phyloP scores from a whole-genome alignment of 108 stramenopile species.

The Nannochloropsis oceanica region DNA sequence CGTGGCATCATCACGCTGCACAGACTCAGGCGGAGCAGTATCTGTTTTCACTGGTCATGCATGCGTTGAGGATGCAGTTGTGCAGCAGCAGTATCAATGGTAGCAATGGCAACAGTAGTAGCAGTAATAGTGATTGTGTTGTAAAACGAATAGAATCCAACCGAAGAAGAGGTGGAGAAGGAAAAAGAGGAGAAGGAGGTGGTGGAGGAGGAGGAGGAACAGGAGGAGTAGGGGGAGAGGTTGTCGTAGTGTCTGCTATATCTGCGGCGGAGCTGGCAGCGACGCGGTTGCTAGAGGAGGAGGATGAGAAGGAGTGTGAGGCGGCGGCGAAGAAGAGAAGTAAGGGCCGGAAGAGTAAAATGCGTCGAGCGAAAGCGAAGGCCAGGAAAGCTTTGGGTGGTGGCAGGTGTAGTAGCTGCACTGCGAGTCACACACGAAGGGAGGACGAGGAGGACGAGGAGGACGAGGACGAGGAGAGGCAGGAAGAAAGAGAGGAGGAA shows the following conservation, averaged over 20 bases:
- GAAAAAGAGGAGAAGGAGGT: background rate
- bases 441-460: background rate
- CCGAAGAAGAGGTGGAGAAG: background rate
- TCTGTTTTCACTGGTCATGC: constrained; percentile 12
- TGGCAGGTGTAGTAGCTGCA: background rate
- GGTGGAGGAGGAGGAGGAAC: background rate
- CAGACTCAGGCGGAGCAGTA: constrained; percentile 22
- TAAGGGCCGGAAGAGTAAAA: background rate
- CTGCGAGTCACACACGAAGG: background rate
- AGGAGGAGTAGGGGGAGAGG: background rate
- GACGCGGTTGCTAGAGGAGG: background rate
- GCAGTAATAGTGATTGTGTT: background rate
- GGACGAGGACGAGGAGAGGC: background rate
- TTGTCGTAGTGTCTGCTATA: background rate
- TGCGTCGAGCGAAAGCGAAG: background rate
- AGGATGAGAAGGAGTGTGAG: background rate
- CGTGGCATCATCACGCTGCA: constrained; percentile 17
- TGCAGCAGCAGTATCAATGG: background rate
- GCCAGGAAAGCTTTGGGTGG: background rate
- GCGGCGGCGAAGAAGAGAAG: background rate
- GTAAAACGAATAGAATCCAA: background rate
- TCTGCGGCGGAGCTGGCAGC: background rate
- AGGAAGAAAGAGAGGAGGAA: background rate
- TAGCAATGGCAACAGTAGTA: background rate
- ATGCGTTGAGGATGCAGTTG: constrained; percentile 10